Evolutionary conservation across 2,329 filamentous ascomycete genomes (phyloP), one percentile per base, ranked within the genome.

Genomic region (Tricladium varicosporioides): DNA sequence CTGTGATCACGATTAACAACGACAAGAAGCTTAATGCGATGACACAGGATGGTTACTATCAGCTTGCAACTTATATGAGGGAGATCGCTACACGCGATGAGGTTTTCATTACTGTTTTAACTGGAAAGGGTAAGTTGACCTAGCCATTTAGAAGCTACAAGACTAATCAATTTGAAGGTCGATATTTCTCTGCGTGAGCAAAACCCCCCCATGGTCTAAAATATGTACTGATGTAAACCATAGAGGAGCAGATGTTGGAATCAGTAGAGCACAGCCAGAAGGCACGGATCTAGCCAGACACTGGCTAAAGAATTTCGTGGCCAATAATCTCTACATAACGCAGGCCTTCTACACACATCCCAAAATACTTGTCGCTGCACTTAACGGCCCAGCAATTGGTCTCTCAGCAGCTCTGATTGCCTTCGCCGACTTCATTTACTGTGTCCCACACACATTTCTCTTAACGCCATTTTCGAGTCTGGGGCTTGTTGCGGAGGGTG

Each of bases 361-460:
- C 66, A 97, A 97, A 77, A 89, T 97, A 74, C 88, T 97, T 19
- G 83, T 97, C 59, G 87, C 87, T 0, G 94, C 91, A 0, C 86
- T 97, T 63, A 97, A 97, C 75, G 94, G 93, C 2, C 94, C 94
- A 5, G 92, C 86, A 10, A 81, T 99, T 53, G 94, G 94, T 5
- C 86, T 97, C 32, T 89, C 88, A 1, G 94, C 93, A 0, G 92
- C 93, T 0, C 75, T 97, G 0, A 78, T 91, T 57, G 87, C 86
- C 27, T 89, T 91, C 72, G 89, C 89, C 19, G 94, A 97, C 78
- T 97, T 97, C 77, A 83, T 97, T 72, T 97, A 97, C 79, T 86
- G 83, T 70, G 80, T 88, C 0, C 92, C 92, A 0, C 81, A 88
- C 65, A 78, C 92, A 31, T 99, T 91, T 75, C 79, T 97, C 22